Percentiles rank a stretch among this genome's conserved stretches.
These are phyloP conservation scores for Vachellia pachyceras DNA, from an alignment of 306 rosid species.

Conservation along the genomic window DNA sequence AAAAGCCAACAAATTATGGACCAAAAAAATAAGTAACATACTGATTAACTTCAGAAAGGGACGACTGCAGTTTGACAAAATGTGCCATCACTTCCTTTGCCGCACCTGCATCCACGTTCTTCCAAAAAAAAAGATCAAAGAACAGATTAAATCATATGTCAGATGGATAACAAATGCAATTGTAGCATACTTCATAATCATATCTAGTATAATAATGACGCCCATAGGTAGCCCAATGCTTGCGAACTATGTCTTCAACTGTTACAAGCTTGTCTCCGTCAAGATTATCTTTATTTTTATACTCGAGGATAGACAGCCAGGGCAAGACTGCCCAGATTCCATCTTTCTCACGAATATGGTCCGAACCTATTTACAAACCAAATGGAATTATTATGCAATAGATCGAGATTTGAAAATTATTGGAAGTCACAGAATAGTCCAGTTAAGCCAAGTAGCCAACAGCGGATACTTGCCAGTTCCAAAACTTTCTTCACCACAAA, in stretches of 20 bases:
- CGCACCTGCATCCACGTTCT: conserved; percentile 97
- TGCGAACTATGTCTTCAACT: conserved; percentile 96
- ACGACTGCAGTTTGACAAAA: conserved; percentile 92
- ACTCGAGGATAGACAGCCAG: conserved; percentile 88
- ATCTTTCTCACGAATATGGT: conserved; percentile 98
- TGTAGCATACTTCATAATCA: conserved; percentile 76
- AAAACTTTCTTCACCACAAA: conserved; percentile 99
- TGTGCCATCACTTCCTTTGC: conserved; percentile 91
- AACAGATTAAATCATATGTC: conserved; percentile 35
- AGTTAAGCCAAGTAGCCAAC: conserved; percentile 22
- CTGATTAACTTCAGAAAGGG: conserved; percentile 83
- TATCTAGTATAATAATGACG: conserved; percentile 98
- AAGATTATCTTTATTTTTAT: conserved; percentile 83
- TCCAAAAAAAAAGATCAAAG: conserved; percentile 31
- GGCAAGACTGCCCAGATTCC: conserved; percentile 99
- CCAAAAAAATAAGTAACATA: conserved; percentile 41
- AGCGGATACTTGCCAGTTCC: conserved; percentile 80
- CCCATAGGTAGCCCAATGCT: conserved; percentile 93
- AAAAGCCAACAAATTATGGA: conserved; percentile 51
- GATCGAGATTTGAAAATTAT: conserved; percentile 9
- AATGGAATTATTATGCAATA: conserved; percentile 36
- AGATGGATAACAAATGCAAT: conserved; percentile 21
- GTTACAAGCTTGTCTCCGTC: conserved; percentile 77
- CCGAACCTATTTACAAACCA: conserved; percentile 74
- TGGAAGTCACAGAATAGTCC: conserved; percentile 24